Base-by-base conservation (phyloP, 2,329 filamentous ascomycete genomes). In the Aspergillus ochraceoroseus region DNA sequence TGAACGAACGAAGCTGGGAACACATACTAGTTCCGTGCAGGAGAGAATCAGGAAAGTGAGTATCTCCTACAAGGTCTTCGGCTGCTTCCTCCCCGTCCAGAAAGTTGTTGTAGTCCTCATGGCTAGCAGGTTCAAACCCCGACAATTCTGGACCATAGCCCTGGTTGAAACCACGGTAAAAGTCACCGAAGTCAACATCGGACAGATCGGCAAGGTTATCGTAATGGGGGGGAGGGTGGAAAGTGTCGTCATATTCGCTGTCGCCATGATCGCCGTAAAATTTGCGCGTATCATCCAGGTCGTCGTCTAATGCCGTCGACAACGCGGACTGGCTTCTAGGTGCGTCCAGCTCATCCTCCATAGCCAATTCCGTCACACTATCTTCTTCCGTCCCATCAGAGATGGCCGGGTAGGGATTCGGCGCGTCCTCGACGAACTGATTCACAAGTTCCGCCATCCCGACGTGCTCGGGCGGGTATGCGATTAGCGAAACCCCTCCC, bases 251-350 rank as follows among this genome's bases (percentile, higher is more conserved):
- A 14, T 52, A 50, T 20, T 43, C 35, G 7, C 47, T 48, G 32
- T 52, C 49, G 17, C 53, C 55, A 15, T 57, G 50, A 19, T 56
- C 58, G 0, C 54, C 52, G 38, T 64, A 64, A 13, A 64, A 64
- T 20, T 49, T 56, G 14, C 57, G 47, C n/a, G 58, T 55, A 26
- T 65, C 58, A 28, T 62, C 57, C 5, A 55, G 44, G 12, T 64
- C 59, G 17, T 58, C 52, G 19, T 60, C 57, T 6, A 43, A 35
- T 5, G 39, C 37, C 1, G 48, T 44, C 1, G 47, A 41, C 2
- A 47, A 44, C 6, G 54, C 51, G 1, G 50, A 37, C 5, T 33
- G 28, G 11, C 34, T 28, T n/a, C 51, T 46, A 14, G 41, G 41
- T 3, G 52, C 48, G 1, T 32, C 30, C 1, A 52, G 45, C 15